Evolutionary conservation across 2,329 filamentous ascomycete genomes (phyloP), one percentile per base, ranked within the genome.

Genomic region (Hymenoscyphus albidus): DNA sequence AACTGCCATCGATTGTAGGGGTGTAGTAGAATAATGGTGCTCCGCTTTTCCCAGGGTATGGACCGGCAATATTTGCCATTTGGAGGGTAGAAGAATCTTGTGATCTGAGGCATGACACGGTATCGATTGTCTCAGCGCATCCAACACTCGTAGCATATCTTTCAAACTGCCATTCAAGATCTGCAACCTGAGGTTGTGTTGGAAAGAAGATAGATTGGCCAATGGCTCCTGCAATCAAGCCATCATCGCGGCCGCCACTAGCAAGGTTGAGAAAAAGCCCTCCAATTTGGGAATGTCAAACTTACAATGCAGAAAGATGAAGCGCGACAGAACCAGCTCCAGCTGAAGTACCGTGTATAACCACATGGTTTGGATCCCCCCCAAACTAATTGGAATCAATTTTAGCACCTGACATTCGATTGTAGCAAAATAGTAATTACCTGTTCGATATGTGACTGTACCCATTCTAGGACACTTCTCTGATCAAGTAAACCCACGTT

Each of bases 401-500:
- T 62, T 22, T 6, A 44, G n/a, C n/a, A 6, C 1, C n/a, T 48
- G 10, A 31, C 18, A 22, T 5, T 14, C 48, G 9, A 6, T 7
- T 7, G 35, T 5, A 1, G 5, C 12, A 16, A 58, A 18, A 55
- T n/a, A 27, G 22, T 16, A 64, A 66, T 6, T 71, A 80, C 80
- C 72, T 80, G 74, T 38, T 75, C 72, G 54, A 90, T 88, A 65
- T 90, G 78, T 42, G 81, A 76, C 70, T 85, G 80, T 0, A 89
- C 81, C 88, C 88, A 90, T 59, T 82, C 72, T 57, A 91, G 73
- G 2, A 83, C 77, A 32, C 83, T 80, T 18, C 85, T 79, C 75
- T 90, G 86, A 69, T 91, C 88, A 2, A 88, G 77, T 7, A 90
- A 74, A 0, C 88, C 88, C 1, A 78, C 84, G 70, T 91, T 90